Base-by-base conservation (phyloP, 306 rosid genomes). In the Vigna mungo region DNA sequence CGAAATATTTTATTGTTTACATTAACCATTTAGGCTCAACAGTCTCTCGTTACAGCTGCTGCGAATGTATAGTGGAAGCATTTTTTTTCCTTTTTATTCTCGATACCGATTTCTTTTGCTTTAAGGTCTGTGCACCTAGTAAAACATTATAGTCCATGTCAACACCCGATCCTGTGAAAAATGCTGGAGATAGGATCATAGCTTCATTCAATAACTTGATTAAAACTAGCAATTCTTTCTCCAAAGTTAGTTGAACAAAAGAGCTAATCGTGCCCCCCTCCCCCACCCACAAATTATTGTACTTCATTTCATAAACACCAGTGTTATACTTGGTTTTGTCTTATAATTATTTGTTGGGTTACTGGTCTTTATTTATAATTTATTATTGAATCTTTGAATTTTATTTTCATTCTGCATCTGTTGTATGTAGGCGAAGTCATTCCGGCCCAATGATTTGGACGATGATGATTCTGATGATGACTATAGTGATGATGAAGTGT, bases 401-500 rank as follows among this genome's bases (percentile, higher is more conserved):
- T 47, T 74, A 36, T 54, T 47, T 52, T 69, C 20, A 18, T 74
- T 53, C 79, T 69, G 73, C 25, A 10, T 71, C 61, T 56, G 18
- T 78, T 59, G 52, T 32, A 18, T 25, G 51, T 75, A 96, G 99
- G 92, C 97, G 1, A 96, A 84, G 84, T 88, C 98, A 78, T 96
- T 96, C 73, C 90, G 92, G 47, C 91, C 91, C 10, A 52, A 36
- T 65, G 97, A 91, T 4, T 84, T 74, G 4, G 86, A 86, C 3
- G 96, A 92, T 13, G 93, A 91, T 0, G 94, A 96, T 79, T 87
- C 97, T 0, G 99, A 93, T 67, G 98, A 96, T 34, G 98, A 91
- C 71, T 96, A 79, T 65, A 93, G 96, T 69, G 99, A 96, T 48
- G 98, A 96, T 62, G 99, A 96, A 83, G 99, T 91, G 88, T 85